Evolutionary conservation across 1,284 basidiomycete genomes (phyloP), one percentile per base, ranked within the genome.

Genomic region (Spongispora temasekensis): DNA sequence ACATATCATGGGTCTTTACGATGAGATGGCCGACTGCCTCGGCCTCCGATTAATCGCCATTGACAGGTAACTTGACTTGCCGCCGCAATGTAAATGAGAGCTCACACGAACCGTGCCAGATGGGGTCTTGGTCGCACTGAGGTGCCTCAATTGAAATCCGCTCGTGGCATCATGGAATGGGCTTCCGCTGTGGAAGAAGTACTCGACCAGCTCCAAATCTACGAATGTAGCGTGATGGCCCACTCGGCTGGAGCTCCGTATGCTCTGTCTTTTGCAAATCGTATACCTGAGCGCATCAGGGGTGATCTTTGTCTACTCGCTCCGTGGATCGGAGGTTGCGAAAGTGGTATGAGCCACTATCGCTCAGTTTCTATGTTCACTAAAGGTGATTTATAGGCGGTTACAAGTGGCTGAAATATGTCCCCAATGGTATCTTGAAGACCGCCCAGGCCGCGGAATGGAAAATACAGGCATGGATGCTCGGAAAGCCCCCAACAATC

Each of bases 191-290:
- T 98, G 4, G 90, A 93, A 66, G 93, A 96, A 74, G 90, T 98
- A 4, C 85, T 96, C 27, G 92, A 96, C 68, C 79, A 86, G 58
- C 80, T 99, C 42, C 83, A 84, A 13, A 87, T 98, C 40, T 81
- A 83, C n/a, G 81, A 86, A 64, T 97, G 93, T 72, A 92, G 93
- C 65, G 79, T 98, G 40, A 87, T 98, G 80, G 97, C 96, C 1
- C 97, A 98, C 77, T 95, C 93, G n/a, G 97, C 97, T 7, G 97
- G 97, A 12, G 91, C 93, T 7, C 96, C 97, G 0, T 98, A 97
- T 73, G 95, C 96, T 0, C 80, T 97, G 56, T 94, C 95, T 0
- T 90, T 93, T 54, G 93, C 92, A 12, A 87, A 91, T 67, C 85
- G 85, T 62, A 80, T 86, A 40, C 88, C 88, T 1, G 81, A 89